Evolutionary conservation across 495 filamentous ascomycete genomes (phyloP).

Genomic region (Articulospora tetracladia): DNA sequence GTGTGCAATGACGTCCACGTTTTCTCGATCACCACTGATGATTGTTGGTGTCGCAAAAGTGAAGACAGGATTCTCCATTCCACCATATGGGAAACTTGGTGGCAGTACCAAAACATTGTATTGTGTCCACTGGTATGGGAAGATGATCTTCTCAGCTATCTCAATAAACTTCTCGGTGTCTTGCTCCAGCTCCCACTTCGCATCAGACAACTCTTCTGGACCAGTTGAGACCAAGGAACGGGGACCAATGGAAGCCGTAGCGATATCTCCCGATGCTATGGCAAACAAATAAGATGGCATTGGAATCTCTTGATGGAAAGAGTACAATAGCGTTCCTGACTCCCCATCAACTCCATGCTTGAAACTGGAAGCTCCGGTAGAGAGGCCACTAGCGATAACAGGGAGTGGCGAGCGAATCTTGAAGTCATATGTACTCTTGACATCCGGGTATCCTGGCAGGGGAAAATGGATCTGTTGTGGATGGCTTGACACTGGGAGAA

Average conservation of each 20-base stretch:
- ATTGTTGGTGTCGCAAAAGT: constrained; percentile 93
- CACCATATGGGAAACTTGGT: constrained; percentile 81
- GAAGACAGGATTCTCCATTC: constrained; percentile 93
- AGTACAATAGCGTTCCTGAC: constrained; percentile 59
- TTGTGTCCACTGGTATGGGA: constrained; percentile 85
- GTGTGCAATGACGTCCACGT: constrained; percentile 95
- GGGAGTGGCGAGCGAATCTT: constrained; percentile 81
- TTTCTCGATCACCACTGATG: constrained; percentile 86
- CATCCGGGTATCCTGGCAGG: constrained; percentile 96
- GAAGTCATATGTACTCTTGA: constrained; percentile 88
- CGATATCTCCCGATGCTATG: constrained; percentile 84
- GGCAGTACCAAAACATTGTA: constrained; percentile 93
- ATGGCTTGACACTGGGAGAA: constrained; percentile 98
- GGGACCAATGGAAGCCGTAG: constrained; percentile 77
- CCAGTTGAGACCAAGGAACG: constrained; percentile 79
- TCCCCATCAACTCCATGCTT: constrained; percentile 41
- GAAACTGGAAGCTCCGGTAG: constrained; percentile 31
- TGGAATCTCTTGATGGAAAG: constrained; percentile 82
- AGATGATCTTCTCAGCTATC: constrained; percentile 83
- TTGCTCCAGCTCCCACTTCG: constrained; percentile 84
- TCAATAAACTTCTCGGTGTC: constrained; percentile 90
- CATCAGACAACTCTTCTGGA: constrained; percentile 77
- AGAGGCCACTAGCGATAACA: constrained; percentile 82
- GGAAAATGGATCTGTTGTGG: constrained; percentile 86
- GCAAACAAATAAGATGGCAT: constrained; percentile 95